Percentiles rank a stretch among this genome's conserved stretches.
Evolutionary conservation across 148 eudicot species (phyloP).

Genomic region (Rhododendron henanense): DNA sequence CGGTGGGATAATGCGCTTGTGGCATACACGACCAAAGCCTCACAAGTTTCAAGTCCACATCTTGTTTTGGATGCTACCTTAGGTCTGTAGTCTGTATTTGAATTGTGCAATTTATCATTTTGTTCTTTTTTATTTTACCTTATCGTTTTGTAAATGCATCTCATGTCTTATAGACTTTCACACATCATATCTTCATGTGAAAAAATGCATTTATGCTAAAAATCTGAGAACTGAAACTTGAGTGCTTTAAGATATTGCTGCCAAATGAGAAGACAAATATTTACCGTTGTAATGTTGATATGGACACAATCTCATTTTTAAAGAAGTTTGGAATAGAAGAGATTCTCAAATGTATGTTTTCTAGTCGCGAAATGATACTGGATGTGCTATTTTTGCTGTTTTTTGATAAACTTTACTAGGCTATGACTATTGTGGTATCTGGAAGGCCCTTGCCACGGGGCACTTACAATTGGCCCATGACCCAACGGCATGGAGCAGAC

Average conservation of each 20-base stretch:
- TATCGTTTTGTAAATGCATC: background rate
- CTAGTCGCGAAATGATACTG: background rate
- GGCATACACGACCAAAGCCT: slow-evolving; percentile 81
- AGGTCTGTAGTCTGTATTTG: slow-evolving; percentile 63
- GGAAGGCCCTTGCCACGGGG: background rate
- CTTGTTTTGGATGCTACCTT: slow-evolving; percentile 82
- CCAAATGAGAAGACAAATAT: background rate
- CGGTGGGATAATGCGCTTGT: slow-evolving; percentile 97
- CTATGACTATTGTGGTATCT: background rate
- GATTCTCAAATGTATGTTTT: background rate
- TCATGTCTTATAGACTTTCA: background rate
- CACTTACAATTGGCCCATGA: background rate
- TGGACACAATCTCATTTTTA: background rate
- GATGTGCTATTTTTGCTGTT: background rate
- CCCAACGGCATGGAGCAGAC: background rate
- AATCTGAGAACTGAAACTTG: background rate
- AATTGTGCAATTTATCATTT: background rate
- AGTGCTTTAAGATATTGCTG: background rate
- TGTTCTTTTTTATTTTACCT: background rate
- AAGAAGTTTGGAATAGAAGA: background rate
- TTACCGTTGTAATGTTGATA: background rate
- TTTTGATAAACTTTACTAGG: background rate
- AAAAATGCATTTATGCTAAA: background rate
- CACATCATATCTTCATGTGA: background rate
- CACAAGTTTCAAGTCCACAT: slow-evolving; percentile 61